Percentiles rank a stretch among this genome's conserved stretches.
These are phyloP conservation scores for Globisporangium echinulatum DNA, from an alignment of 352 stramenopile genomes.

Conservation along the genomic window DNA sequence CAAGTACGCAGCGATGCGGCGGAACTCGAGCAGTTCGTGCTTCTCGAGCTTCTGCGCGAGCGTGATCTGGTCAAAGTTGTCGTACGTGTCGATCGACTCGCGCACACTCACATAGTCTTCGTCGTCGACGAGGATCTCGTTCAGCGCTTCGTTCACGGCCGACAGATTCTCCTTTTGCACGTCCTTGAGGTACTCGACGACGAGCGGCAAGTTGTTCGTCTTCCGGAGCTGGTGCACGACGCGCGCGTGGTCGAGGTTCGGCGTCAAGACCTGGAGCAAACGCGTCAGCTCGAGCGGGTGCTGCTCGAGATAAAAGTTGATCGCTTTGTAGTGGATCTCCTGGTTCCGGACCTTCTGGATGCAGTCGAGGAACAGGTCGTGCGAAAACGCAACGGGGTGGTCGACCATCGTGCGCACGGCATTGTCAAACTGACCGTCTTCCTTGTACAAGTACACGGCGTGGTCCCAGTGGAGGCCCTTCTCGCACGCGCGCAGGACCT, in stretches of 20 bases:
- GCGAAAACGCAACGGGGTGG: constrained; percentile 94
- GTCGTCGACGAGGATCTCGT: constrained; percentile 95
- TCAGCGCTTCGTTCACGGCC: constrained; percentile 98
- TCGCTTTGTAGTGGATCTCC: constrained; percentile 99
- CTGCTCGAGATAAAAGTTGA: constrained; percentile 98
- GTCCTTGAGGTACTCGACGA: constrained; percentile 96
- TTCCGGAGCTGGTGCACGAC: constrained; percentile 98
- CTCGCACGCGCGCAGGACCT: constrained; percentile 96
- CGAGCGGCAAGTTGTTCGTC: constrained; percentile 95
- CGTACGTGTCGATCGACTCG: constrained; percentile 97
- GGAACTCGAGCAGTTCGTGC: constrained; percentile 99
- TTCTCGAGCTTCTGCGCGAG: constrained; percentile 98
- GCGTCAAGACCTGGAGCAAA: constrained; percentile 97
- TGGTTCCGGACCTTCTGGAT: constrained; percentile 99
- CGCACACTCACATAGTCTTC: constrained; percentile 97
- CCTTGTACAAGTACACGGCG: constrained; percentile 99
- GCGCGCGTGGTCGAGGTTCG: constrained; percentile 97
- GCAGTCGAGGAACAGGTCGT: constrained; percentile 99
- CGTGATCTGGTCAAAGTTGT: constrained; percentile 99
- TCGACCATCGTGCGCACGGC: constrained; percentile 99
- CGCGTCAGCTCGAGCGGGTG: constrained; percentile 96
- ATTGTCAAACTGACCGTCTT: constrained; percentile 99
- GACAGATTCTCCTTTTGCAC: constrained; percentile 99
- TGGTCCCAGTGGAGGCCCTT: constrained; percentile 97
- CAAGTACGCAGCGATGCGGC: constrained; percentile 98